phyloP scores from a whole-genome alignment of 2,329 filamentous ascomycete species.

The Daldinia sp. region DNA sequence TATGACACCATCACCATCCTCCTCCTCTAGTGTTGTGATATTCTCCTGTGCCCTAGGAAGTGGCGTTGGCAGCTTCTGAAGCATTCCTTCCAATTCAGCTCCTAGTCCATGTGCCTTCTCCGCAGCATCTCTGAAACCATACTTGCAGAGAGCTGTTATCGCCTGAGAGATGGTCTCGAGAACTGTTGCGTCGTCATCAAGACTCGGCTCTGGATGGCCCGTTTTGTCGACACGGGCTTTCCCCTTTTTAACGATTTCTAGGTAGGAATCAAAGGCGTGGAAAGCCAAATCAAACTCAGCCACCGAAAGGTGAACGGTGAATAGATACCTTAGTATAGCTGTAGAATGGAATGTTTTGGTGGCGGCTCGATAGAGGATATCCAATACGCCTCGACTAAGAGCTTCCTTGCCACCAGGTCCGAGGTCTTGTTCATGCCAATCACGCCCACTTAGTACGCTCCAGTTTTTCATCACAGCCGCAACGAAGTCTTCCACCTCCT shows the following conservation, averaged over 20 bases:
- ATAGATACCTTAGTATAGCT: slow-evolving; percentile 84
- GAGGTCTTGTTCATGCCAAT: slow-evolving; percentile 84
- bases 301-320: slow-evolving; percentile 86
- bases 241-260: slow-evolving; percentile 86
- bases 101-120: slow-evolving; percentile 82
- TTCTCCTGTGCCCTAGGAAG: slow-evolving; percentile 48
- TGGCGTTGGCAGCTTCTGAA: slow-evolving; percentile 68
- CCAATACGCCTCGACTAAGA: slow-evolving; percentile 81
- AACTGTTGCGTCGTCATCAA: slow-evolving; percentile 83
- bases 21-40: slow-evolving; percentile 51
- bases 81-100: slow-evolving; percentile 78
- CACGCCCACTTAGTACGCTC: slow-evolving; percentile 81
- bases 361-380: slow-evolving; percentile 89
- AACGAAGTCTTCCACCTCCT: slow-evolving; percentile 85
- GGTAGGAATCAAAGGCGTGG: slow-evolving; percentile 90
- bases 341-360: slow-evolving; percentile 97
- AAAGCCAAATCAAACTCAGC: slow-evolving; percentile 94
- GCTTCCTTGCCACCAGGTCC: slow-evolving; percentile 83
- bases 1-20: slow-evolving; percentile 50
- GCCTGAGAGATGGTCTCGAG: slow-evolving; percentile 84
- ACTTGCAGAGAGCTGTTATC: slow-evolving; percentile 83
- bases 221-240: slow-evolving; percentile 87
- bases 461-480: slow-evolving; percentile 86
- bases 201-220: slow-evolving; percentile 74
- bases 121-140: slow-evolving; percentile 78